A percentile compares a stretch with the other conserved stretches of the same genome.
Conservation (phyloP, 495 filamentous ascomycete species). For the Tirmania nivea region DNA sequence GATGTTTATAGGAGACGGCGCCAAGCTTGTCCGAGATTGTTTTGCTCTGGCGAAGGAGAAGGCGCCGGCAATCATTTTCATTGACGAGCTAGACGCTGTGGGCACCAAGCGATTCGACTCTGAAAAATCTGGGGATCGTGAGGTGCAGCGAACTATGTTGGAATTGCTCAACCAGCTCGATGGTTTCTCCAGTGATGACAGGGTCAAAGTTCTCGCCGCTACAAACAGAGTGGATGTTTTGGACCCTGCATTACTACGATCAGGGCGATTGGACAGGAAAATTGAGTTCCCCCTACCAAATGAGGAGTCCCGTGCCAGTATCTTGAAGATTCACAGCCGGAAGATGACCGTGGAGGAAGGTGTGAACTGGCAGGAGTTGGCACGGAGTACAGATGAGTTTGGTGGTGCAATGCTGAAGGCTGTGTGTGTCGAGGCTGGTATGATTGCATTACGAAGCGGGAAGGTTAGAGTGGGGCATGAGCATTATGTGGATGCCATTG, state of each 20-base stretch:
- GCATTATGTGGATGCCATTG: conserved; percentile 97
- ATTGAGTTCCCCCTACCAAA: conserved; percentile 99
- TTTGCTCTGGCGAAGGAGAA: conserved; percentile 97
- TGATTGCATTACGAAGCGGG: conserved; percentile 89
- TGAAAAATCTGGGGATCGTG: conserved; percentile 92
- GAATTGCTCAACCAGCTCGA: conserved; percentile 98
- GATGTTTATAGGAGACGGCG: conserved; percentile 99
- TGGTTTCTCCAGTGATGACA: conserved; percentile 94
- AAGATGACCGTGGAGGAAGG: conserved; percentile 93
- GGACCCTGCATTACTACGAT: conserved; percentile 81
- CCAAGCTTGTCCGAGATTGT: conserved; percentile 91
- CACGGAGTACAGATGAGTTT: conserved; percentile 96
- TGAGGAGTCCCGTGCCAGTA: conserved; percentile 92
- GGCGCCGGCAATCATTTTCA: conserved; percentile 97
- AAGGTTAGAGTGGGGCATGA: conserved; percentile 90
- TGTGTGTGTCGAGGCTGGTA: conserved; percentile 95
- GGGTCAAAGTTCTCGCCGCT: conserved; percentile 94
- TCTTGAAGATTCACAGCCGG: conserved; percentile 85
- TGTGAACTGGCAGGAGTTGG: conserved; percentile 93
- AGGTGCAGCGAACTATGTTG: conserved; percentile 97
- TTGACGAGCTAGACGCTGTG: conserved; percentile 92
- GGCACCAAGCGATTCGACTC: conserved; percentile 98
- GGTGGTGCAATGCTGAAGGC: conserved; percentile 94
- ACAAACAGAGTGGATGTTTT: conserved; percentile 97
- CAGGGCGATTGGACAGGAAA: conserved; percentile 89